phyloP scores from a whole-genome alignment of 169 alveolate genomes.

The Plasmodium blacklocki region DNA sequence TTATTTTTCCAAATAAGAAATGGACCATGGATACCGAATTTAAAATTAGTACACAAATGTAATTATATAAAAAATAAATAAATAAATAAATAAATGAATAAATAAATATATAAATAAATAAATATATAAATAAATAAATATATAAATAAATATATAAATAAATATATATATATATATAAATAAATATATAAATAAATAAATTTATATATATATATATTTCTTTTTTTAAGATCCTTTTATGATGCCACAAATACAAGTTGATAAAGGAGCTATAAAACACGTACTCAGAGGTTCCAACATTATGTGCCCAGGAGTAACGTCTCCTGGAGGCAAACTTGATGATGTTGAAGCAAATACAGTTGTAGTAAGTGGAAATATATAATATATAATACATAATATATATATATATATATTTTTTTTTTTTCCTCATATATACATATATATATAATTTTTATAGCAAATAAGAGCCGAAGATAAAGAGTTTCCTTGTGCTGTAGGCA shows the following conservation, averaged over 20 bases:
- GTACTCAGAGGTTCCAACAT: constrained; percentile 96
- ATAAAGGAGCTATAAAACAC: constrained; percentile 96
- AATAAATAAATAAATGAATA: background rate
- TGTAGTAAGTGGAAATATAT: constrained; percentile 70
- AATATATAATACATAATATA: constrained; percentile 11
- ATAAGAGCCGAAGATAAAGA: constrained; percentile 94
- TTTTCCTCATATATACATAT: background rate
- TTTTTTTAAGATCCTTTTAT: constrained; percentile 91
- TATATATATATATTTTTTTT: background rate
- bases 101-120: background rate
- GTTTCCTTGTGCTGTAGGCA: constrained; percentile 97
- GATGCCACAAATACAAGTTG: constrained; percentile 97
- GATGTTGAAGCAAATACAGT: constrained; percentile 90
- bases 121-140: background rate
- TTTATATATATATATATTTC: background rate
- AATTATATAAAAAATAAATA: background rate
- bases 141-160: background rate
- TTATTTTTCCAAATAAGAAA: constrained; percentile 92
- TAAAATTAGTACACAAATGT: constrained; percentile 95
- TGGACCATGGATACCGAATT: constrained; percentile 96
- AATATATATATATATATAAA: background rate
- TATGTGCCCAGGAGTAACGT: constrained; percentile 98
- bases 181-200: background rate
- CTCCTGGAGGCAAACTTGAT: constrained; percentile 96
- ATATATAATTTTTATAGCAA: constrained; percentile 79